These are phyloP conservation scores for Cytospora mali DNA, from an alignment of 2,329 filamentous ascomycete species.

Conservation along the genomic window DNA sequence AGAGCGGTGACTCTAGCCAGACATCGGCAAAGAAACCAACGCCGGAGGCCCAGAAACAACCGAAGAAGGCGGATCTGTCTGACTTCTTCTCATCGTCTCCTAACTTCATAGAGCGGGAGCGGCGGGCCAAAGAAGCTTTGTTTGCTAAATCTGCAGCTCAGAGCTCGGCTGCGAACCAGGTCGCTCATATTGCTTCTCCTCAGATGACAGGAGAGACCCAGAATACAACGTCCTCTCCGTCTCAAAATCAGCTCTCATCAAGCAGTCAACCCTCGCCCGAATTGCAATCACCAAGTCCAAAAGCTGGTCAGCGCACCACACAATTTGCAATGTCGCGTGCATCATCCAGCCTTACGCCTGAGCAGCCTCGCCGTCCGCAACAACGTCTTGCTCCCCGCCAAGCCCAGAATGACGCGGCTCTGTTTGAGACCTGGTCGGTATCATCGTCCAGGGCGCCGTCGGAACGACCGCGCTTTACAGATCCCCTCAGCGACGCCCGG, in stretches of 20 bases:
- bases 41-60: constrained; percentile 34
- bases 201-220: neutral
- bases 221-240: neutral
- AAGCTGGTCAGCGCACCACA: constrained; percentile 3
- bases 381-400: constrained; percentile 2
- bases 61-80: constrained; percentile 50
- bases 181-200: constrained; percentile 1
- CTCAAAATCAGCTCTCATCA: neutral
- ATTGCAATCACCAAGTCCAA: constrained; percentile 2
- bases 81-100: constrained; percentile 62
- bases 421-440: constrained; percentile 22
- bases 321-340: neutral
- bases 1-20: constrained; percentile 32
- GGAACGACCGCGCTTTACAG: constrained; percentile 4
- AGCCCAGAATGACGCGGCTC: constrained; percentile 17
- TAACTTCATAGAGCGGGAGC: constrained; percentile 25
- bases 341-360: constrained; percentile 13
- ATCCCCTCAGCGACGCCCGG: constrained; percentile 9
- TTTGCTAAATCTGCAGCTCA: constrained; percentile 9
- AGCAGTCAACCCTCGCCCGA: constrained; percentile 6
- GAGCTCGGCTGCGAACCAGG: neutral
- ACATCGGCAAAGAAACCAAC: constrained; percentile 36
- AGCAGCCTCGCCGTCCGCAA: constrained; percentile 11
- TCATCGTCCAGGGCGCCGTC: constrained; percentile 21
- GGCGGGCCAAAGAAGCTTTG: constrained; percentile 18